These are phyloP conservation scores for Aspergillus ruber DNA, from an alignment of 2,329 filamentous ascomycete genomes.

Conservation along the genomic window DNA sequence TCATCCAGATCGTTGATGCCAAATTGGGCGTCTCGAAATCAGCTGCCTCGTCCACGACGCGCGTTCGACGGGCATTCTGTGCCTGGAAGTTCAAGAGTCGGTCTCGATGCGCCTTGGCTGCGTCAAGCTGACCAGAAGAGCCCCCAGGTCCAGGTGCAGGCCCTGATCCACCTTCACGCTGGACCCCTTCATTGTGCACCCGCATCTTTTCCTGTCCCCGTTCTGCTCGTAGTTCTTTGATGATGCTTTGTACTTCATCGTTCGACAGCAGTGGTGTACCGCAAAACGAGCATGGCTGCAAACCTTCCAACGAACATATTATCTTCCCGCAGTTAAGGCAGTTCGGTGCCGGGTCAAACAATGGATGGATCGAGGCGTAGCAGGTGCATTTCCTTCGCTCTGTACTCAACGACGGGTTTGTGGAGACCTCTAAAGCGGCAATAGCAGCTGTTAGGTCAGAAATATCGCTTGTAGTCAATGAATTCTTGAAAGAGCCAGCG, in stretches of 20 bases:
- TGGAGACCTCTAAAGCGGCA: conserved; percentile 80
- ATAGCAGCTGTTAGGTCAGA: conserved; percentile 68
- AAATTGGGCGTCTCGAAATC: conserved; percentile 60
- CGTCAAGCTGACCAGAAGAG: conserved; percentile 52
- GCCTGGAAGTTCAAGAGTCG: conserved; percentile 75
- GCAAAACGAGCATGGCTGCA: conserved; percentile 92
- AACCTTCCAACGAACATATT: conserved; percentile 85
- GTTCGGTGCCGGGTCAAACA: conserved; percentile 87
- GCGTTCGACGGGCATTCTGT: conserved; percentile 76
- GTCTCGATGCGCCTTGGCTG: conserved; percentile 72
- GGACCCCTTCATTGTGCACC: conserved; percentile 57
- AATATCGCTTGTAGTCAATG: conserved; percentile 43
- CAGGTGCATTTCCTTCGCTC: conserved; percentile 73
- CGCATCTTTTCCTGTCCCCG: conserved; percentile 81
- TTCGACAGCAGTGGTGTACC: conserved; percentile 63
- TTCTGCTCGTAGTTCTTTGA: conserved; percentile 75
- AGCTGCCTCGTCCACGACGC: conserved; percentile 77
- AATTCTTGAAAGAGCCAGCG: conserved; percentile 58
- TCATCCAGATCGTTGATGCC: conserved; percentile 73
- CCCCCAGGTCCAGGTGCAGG: conserved; percentile 16
- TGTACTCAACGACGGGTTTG: conserved; percentile 66
- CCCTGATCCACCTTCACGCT: conserved; percentile 30
- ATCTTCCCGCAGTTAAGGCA: conserved; percentile 91
- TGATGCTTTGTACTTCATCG: conserved; percentile 75
- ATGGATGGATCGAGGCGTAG: conserved; percentile 77